phyloP scores from a whole-genome alignment of 768 basidiomycete genomes.

The Coprinopsis marcescibilis region DNA sequence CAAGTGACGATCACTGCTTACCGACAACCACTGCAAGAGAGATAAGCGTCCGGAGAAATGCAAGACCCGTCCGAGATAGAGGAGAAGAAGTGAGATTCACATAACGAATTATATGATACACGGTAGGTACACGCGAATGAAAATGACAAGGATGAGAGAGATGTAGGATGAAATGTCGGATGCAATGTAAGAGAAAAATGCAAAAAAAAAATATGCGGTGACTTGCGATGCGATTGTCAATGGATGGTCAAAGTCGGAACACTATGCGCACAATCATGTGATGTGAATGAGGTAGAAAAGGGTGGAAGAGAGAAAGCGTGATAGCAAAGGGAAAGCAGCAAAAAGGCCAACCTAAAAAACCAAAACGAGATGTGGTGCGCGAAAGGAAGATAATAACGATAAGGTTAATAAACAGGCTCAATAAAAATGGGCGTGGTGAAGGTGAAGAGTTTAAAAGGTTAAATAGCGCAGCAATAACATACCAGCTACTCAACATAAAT shows the following conservation, averaged over 20 bases:
- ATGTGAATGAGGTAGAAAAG: no score
- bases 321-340: not conserved
- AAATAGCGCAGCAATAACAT: no score
- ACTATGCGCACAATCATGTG: no score
- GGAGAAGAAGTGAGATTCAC: no score
- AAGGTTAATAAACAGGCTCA: not conserved
- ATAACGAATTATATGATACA: no score
- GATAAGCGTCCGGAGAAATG: no score
- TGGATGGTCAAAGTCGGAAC: no score
- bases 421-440: not conserved
- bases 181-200: conserved; percentile 1
- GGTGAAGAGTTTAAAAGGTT: no score
- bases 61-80: no score
- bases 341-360: not conserved
- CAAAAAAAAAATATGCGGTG: not conserved
- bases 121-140: not conserved
- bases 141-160: not conserved
- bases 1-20: no score
- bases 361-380: not conserved
- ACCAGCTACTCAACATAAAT: not conserved
- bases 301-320: conserved; percentile 2
- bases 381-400: not conserved
- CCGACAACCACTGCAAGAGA: no score
- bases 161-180: not conserved
- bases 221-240: no score